Evolutionary conservation across 768 basidiomycete species (phyloP).

Genomic region (Ramaria sp.): DNA sequence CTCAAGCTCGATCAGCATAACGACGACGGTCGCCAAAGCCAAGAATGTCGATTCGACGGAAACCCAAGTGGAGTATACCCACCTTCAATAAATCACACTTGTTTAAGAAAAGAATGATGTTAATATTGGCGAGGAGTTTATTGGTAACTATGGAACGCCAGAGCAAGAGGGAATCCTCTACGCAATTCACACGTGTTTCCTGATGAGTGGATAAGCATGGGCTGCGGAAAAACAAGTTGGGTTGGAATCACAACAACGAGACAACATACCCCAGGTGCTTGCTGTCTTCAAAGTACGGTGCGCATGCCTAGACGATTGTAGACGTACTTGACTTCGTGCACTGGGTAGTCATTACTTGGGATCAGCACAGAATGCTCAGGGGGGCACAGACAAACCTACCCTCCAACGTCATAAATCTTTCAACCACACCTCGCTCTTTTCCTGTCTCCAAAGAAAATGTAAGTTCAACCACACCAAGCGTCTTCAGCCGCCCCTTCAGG

Average conservation of each 20-base stretch:
- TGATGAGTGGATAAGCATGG: conserved; percentile 57
- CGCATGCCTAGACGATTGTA: conserved; percentile 54
- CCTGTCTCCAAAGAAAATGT: conserved; percentile 46
- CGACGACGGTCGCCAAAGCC: background rate
- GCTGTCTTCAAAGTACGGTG: conserved; percentile 84
- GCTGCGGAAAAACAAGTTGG: conserved; percentile 78
- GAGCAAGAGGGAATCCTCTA: conserved; percentile 68
- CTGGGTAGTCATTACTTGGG: conserved; percentile 15
- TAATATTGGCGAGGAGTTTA: conserved; percentile 61
- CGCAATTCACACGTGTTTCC: conserved; percentile 64
- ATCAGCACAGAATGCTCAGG: background rate
- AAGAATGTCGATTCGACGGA: conserved; percentile 13
- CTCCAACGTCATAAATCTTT: conserved; percentile 83
- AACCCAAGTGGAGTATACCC: conserved; percentile 34
- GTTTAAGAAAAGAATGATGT: conserved; percentile 77
- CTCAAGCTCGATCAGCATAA: no score
- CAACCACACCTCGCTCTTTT: conserved; percentile 51
- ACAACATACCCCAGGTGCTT: conserved; percentile 41
- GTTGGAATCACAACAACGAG: no score
- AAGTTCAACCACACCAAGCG: conserved; percentile 72
- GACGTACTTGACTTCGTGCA: conserved; percentile 47
- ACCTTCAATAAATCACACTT: conserved; percentile 72
- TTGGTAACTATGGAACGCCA: conserved; percentile 70
- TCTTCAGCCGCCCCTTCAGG: conserved; percentile 72
- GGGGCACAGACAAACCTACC: background rate